Evolutionary conservation across 306 rosid species (phyloP).

Genomic region (Rubus idaeus): DNA sequence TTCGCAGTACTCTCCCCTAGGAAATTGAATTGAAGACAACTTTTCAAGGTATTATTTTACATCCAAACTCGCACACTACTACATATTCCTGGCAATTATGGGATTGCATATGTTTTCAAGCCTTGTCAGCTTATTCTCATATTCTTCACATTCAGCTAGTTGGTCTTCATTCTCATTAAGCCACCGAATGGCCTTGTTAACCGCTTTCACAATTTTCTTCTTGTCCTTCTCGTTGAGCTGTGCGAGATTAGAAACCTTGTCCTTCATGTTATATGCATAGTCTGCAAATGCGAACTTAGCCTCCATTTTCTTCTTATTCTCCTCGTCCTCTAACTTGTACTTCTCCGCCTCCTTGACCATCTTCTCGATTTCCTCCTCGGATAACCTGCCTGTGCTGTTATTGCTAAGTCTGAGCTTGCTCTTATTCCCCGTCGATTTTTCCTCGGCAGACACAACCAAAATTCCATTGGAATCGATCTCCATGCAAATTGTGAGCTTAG

Average conservation of each 20-base stretch:
- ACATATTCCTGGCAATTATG: neutral
- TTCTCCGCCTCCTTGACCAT: neutral
- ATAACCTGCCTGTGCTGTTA: slow-evolving; percentile 6
- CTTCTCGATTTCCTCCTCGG: neutral
- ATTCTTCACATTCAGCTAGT: neutral
- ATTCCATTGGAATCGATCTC: slow-evolving; percentile 13
- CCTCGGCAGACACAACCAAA: neutral
- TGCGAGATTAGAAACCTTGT: neutral
- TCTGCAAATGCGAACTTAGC: neutral
- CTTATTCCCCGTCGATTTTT: slow-evolving; percentile 4
- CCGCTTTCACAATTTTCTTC: neutral
- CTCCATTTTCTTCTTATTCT: slow-evolving; percentile 16
- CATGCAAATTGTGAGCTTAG: slow-evolving; percentile 8
- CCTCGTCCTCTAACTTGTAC: slow-evolving; percentile 12
- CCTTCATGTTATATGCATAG: neutral
- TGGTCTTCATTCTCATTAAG: neutral
- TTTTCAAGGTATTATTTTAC: too few species aligned
- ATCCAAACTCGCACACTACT: neutral
- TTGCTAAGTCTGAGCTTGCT: slow-evolving; percentile 1
- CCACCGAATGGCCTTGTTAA: neutral
- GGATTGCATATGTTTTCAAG: neutral
- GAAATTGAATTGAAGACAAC: too few species aligned
- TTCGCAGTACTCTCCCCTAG: too few species aligned
- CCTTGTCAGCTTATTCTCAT: neutral
- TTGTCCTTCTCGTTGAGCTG: neutral